Evolutionary conservation across 768 basidiomycete species (phyloP), one percentile per base, ranked within the genome.

Genomic region (Auriculariales sp.): DNA sequence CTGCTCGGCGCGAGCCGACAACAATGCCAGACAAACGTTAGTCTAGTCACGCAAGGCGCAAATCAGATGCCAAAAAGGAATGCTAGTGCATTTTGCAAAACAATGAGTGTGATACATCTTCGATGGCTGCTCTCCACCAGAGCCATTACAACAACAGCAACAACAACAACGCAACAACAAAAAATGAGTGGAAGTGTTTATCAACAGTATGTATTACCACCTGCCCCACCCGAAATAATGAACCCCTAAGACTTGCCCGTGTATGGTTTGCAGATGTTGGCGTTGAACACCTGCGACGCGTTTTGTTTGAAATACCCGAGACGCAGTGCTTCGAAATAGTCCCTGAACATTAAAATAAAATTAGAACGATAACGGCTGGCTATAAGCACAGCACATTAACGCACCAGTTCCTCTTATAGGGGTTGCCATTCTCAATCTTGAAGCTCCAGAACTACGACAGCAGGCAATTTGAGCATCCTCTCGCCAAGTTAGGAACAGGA

Each of bases 401-500:
- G n/a, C 53, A 81, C 83, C 83, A 83, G 64, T 83, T 74, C 12
- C 80, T 66, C 25, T 73, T 71, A n/a, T 73, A 25, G 64, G 51
- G 1, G 50, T 48, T 2, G 78, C 80, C 32, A 63, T 71, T 61
- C 28, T 86, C 84, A 4, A 78, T 68, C 57, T 80, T 83, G 68
- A 86, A 85, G 62, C 77, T 83, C 83, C 83, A 86, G 61, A 70
- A 79, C 77, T 75, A 51, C 3, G 47, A 32, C 24, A 5, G 12
- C 14, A 31, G 42, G 32, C 14, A 12, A 34, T 34, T n/a, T n/a
- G n/a, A n/a, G n/a, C 4, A 51, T 46, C 27, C 3, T 28, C 33
- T 28, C 4, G 9, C 19, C 17, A 7, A 39, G 27, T 9, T 12
- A 24, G 28, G 44, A 30, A 14, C 17, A 11, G 32, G 14, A 28